Conservation (phyloP, 1,139 yeast species). For the Nadsonia starkeyi-henricii region DNA sequence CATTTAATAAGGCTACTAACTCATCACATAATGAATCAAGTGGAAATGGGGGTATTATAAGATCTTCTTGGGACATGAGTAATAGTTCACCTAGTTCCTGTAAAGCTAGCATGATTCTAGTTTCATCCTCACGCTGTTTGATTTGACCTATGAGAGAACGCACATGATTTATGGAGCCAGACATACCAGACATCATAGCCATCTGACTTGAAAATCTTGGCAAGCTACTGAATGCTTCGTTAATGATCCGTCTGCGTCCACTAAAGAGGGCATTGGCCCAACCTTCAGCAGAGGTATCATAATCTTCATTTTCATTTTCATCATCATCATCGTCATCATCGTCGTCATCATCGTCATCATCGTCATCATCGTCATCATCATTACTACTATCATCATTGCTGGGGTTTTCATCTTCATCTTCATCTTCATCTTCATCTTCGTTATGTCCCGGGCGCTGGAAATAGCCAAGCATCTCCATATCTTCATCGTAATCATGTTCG, state of each 20-base stretch:
- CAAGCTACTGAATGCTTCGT: constrained; percentile 16
- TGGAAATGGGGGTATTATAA: constrained; percentile 34
- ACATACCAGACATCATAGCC: constrained; percentile 24
- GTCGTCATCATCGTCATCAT: constrained; percentile 11
- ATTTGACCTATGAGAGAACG: constrained; percentile 18
- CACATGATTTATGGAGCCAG: constrained; percentile 21
- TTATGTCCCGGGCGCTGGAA: not conserved
- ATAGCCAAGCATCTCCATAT: not conserved
- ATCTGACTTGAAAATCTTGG: constrained; percentile 21
- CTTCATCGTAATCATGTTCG: constrained; percentile 4
- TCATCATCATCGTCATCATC: constrained; percentile 16
- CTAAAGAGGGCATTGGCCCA: constrained; percentile 9
- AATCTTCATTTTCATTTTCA: constrained; percentile 17
- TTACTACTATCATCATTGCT: constrained; percentile 9
- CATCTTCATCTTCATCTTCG: constrained; percentile 15
- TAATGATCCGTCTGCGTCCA: constrained; percentile 6
- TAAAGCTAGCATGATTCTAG: constrained; percentile 28
- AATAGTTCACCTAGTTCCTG: constrained; percentile 26
- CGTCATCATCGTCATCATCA: constrained; percentile 15
- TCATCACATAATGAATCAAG: constrained; percentile 40
- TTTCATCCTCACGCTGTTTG: constrained; percentile 29
- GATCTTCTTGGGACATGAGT: constrained; percentile 25
- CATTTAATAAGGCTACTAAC: constrained; percentile 45
- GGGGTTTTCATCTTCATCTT: constrained; percentile 7
- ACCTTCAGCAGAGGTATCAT: constrained; percentile 9